Base-by-base conservation (phyloP, 495 filamentous ascomycete species). In the Choiromyces venosus region DNA sequence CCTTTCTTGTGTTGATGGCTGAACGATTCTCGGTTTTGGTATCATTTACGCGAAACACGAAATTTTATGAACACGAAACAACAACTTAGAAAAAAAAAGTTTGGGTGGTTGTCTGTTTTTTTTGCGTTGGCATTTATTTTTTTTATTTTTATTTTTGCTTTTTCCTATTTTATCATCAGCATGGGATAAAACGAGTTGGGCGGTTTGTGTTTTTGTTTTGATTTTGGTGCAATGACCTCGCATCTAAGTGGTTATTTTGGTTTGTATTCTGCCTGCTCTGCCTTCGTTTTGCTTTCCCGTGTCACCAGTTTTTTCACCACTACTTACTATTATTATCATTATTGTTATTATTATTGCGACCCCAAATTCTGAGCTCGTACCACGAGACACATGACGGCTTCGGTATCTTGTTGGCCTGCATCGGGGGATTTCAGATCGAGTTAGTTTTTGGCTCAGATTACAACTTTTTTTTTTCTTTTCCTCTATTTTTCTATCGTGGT, bases 371-470 rank as follows among this genome's bases (percentile, higher is more conserved):
- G 52, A 61, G 52, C 52, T 29, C 52, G 52, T 61, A 29, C n/a
- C 9, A 61, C 52, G 25, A 61, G 52, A 14, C 29, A 61, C n/a
- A 61, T 61, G 52, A 29, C 52, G 29, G 3, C 52, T 61, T 29
- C 52, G 9, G 52, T 61, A 61, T 25, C n/a, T 61, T 61, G 52
- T 61, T 56, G 37, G 36, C 14, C 66, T 16, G 70, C 40, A 70
- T 69, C 68, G 71, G 70, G 68, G 38, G 74, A 40, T 66, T 46
- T 42, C 66, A 73, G 76, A 77, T 65, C 73, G 76, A 75, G 71
- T 77, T 77, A 65, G 61, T 73, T 75, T 76, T 76, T 76, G 70
- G 69, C 65, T 69, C 76, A 76, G 52, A 61, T 61, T 77, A 76
- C 68, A 70, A 42, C 66, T 70, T 74, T 74, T 70, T 69, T 29